Percentiles rank a stretch among this genome's conserved stretches.
These are phyloP conservation scores for Podaxis sp. DNA, from an alignment of 768 basidiomycete species.

Conservation along the genomic window DNA sequence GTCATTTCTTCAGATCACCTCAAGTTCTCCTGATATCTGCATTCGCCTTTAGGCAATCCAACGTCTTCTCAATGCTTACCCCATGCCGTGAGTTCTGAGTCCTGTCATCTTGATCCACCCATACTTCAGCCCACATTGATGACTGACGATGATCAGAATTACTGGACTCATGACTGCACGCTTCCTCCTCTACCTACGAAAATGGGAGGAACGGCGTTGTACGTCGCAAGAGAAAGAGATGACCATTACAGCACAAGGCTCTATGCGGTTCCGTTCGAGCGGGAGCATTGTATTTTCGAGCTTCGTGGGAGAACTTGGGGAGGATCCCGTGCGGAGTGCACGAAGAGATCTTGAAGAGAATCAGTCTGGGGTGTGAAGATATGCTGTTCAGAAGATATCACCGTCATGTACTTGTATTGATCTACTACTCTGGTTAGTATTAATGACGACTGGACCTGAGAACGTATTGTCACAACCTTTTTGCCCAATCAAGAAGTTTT, in stretches of 20 bases:
- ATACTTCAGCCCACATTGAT: background rate
- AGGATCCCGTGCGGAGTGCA: background rate
- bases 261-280: background rate
- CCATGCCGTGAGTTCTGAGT: background rate
- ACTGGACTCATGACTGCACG: background rate
- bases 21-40: background rate
- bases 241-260: background rate
- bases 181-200: conserved; percentile 1
- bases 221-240: background rate
- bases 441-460: too few species aligned
- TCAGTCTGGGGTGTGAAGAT: background rate
- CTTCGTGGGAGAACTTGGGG: background rate
- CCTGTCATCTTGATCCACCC: background rate
- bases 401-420: too few species aligned
- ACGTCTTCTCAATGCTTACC: conserved; percentile 4
- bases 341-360: background rate
- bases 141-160: background rate
- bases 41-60: background rate
- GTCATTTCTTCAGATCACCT: background rate
- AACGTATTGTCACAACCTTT: too few species aligned
- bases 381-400: background rate
- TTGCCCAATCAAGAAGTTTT: too few species aligned
- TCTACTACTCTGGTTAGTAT: too few species aligned
- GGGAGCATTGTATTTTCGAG: background rate
- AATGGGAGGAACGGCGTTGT: background rate